Percentiles rank a stretch among this genome's conserved stretches.
Conservation (phyloP, 1,139 yeast genomes). For the Nakaseomyces delphensis region DNA sequence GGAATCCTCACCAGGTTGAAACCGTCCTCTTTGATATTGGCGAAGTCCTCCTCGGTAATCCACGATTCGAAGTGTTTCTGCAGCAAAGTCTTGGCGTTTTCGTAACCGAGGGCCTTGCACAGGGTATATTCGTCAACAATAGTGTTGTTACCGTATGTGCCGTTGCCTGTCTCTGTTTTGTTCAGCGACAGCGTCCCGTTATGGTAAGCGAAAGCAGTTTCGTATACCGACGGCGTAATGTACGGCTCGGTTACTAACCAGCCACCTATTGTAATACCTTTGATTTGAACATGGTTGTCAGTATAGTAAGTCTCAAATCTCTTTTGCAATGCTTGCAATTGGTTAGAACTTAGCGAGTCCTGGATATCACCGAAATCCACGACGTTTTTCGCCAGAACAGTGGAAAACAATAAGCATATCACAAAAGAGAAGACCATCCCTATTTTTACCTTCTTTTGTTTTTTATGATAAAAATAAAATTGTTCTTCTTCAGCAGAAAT, state of each 20-base stretch:
- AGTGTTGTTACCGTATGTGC: conserved; percentile 9
- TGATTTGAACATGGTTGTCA: conserved; percentile 1
- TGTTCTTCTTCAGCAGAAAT: background rate
- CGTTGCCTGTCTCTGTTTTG: background rate
- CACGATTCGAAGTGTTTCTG: conserved; percentile 48
- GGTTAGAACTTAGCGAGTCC: background rate
- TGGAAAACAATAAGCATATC: background rate
- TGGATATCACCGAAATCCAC: background rate
- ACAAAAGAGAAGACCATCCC: background rate
- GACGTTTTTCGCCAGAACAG: background rate
- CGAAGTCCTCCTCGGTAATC: conserved; percentile 47
- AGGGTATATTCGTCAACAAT: conserved; percentile 56
- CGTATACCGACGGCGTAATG: conserved; percentile 50
- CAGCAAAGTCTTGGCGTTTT: conserved; percentile 38
- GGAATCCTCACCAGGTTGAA: conserved; percentile 58
- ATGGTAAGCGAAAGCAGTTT: conserved; percentile 14
- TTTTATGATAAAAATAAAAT: too few species aligned
- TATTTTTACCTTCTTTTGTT: too few species aligned
- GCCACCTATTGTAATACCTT: conserved; percentile 55
- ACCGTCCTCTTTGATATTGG: conserved; percentile 40
- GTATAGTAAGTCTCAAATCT: conserved; percentile 12
- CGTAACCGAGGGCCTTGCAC: conserved; percentile 40
- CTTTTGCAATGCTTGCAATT: conserved; percentile 8
- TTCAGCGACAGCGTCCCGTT: conserved; percentile 1
- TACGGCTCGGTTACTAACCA: conserved; percentile 61